Base-by-base conservation (phyloP, 108 stramenopile genomes). In the Discostella pseudostelligera region DNA sequence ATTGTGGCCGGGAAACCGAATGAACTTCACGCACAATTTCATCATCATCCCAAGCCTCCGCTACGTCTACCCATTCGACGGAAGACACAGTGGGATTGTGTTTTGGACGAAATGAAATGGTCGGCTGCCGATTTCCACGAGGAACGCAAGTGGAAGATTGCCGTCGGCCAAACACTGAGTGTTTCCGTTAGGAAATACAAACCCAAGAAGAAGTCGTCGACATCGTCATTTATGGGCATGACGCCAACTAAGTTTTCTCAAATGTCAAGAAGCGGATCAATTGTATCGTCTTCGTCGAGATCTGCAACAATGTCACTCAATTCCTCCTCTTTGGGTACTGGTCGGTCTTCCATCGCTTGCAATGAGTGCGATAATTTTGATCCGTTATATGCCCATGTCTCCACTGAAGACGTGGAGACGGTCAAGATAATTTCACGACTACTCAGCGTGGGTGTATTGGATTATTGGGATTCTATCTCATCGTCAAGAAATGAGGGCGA, bases 41-140 rank as follows among this genome's bases (percentile, higher is more conserved):
- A 59, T 0, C n/a, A 19, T 19, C 44, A 13, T 20, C 66, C 56
- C 29, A 24, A 47, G 35, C 45, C 36, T 32, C 56, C 67, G 12
- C 56, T 44, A 40, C 55, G 77, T 29, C 51, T 89, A 9, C 89
- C 93, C 16, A 29, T 54, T 14, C 79, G 93, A 29, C 78, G 87
- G 10, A 82, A 81, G 45, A 90, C 92, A 1, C 87, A 88, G 12
- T 96, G 92, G 92, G 95, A 96, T 68, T 71, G 46, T 35, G 22
- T 96, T 14, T 54, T 96, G 48, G 83, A 93, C 46, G 95, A 96
- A 78, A 93, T 96, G 92, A 58, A 73, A 64, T 96, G 92, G 89
- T 63, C 92, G 69, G 83, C 90, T 11, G 78, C 86, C 4, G 95
- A 96, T 75, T 96, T 93, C 73, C 79, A 82, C 35, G 86, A 90